These are phyloP conservation scores for Chlorella sorokiniana DNA, from an alignment of 139 green algal species.

Conservation along the genomic window DNA sequence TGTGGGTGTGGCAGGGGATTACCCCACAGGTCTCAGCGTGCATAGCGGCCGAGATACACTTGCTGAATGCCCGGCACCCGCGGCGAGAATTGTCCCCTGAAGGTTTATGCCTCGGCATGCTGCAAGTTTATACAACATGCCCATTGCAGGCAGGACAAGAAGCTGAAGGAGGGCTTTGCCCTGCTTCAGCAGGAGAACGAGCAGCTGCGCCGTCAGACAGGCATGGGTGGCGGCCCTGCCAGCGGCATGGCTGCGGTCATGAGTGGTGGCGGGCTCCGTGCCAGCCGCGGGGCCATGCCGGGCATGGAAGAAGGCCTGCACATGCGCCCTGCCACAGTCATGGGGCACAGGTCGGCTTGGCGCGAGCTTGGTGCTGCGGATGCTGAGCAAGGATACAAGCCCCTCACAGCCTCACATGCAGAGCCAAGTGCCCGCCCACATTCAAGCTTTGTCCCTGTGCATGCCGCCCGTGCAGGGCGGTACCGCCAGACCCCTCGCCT, in stretches of 20 bases:
- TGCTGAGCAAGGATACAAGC: too few species aligned
- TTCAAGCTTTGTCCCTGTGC: neutral
- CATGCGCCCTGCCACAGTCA: neutral
- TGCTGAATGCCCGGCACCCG: neutral
- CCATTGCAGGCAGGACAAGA: constrained; percentile 63
- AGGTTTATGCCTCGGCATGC: too few species aligned
- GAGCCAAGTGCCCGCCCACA: neutral
- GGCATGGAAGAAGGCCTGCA: neutral
- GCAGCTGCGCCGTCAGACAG: constrained; percentile 29
- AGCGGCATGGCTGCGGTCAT: neutral
- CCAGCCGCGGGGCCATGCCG: constrained; percentile 8
- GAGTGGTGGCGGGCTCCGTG: neutral
- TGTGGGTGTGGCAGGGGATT: constrained; percentile 47
- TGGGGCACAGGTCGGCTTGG: neutral
- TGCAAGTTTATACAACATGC: too few species aligned
- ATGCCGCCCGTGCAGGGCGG: neutral
- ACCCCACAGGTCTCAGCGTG: neutral
- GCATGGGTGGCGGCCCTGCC: neutral
- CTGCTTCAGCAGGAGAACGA: constrained; percentile 56
- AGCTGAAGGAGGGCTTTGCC: constrained; percentile 73
- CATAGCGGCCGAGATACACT: neutral
- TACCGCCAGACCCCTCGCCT: constrained; percentile 19
- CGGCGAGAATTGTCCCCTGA: too few species aligned
- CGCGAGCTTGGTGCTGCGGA: neutral
- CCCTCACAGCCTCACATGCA: neutral